Conservation (phyloP, 2,329 filamentous ascomycete species). For the Calonectria montana region DNA sequence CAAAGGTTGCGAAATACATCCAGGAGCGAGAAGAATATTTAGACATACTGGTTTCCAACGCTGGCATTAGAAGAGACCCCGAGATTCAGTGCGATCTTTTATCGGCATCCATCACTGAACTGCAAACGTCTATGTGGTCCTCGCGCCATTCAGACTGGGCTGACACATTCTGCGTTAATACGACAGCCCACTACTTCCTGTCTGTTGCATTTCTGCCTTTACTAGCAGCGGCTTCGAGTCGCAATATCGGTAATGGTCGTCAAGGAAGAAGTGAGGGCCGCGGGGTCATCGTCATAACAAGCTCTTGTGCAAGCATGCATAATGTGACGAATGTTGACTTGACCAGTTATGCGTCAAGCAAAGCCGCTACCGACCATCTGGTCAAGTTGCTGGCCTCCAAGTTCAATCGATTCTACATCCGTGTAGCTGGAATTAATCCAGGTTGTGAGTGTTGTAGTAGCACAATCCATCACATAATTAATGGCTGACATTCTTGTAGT, state of each 20-base stretch:
- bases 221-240: conserved; percentile 52
- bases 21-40: conserved; percentile 51
- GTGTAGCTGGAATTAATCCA: conserved; percentile 48
- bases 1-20: conserved; percentile 46
- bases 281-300: conserved; percentile 60
- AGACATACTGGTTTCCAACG: conserved; percentile 62
- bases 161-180: conserved; percentile 59
- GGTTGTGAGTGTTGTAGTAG: conserved; percentile 42
- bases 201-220: conserved; percentile 58
- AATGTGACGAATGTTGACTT: conserved; percentile 64
- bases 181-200: conserved; percentile 62
- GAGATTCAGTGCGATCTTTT: conserved; percentile 56
- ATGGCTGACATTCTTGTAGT: conserved; percentile 33
- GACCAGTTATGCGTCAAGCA: conserved; percentile 62
- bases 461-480: no score
- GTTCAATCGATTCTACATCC: conserved; percentile 50
- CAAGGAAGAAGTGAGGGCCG: conserved; percentile 48
- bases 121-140: conserved; percentile 61
- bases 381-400: conserved; percentile 61
- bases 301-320: conserved; percentile 64
- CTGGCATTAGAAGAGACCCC: conserved; percentile 60
- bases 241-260: conserved; percentile 49
- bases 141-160: conserved; percentile 55
- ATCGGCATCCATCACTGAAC: conserved; percentile 51
- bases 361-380: conserved; percentile 64